These are phyloP conservation scores for Axilococcus clingmanii DNA, from an alignment of 139 green algal genomes.

Conservation along the genomic window DNA sequence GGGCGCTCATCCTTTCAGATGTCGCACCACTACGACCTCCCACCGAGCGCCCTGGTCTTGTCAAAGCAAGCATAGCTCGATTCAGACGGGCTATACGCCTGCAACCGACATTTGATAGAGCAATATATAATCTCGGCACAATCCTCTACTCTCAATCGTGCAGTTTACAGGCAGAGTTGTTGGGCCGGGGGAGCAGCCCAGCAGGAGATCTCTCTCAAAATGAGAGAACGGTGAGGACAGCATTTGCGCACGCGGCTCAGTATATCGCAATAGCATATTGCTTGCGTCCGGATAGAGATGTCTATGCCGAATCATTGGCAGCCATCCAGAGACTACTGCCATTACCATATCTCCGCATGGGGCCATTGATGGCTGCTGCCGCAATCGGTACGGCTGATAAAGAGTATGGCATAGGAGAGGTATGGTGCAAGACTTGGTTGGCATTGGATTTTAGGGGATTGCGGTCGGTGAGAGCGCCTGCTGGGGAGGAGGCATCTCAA, in stretches of 20 bases:
- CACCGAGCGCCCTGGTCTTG: not conserved
- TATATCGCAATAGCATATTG: slow-evolving; percentile 7
- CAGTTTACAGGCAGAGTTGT: not conserved
- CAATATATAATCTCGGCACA: too few species aligned
- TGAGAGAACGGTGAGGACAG: not conserved
- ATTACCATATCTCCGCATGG: slow-evolving; percentile 1
- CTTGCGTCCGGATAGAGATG: slow-evolving; percentile 13
- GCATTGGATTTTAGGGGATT: not conserved
- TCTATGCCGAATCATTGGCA: not conserved
- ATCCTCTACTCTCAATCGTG: slow-evolving; percentile 5
- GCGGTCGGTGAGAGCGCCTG: not conserved
- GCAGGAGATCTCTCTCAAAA: not conserved
- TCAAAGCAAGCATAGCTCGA: not conserved
- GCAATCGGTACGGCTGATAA: not conserved
- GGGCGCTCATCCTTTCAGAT: slow-evolving; percentile 69
- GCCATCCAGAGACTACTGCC: slow-evolving; percentile 2
- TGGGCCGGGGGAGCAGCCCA: not conserved
- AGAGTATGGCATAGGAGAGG: not conserved
- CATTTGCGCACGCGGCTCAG: slow-evolving; percentile 1
- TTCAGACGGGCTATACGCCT: slow-evolving; percentile 8
- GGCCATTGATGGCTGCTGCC: too few species aligned
- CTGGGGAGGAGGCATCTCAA: not conserved
- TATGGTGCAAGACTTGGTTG: not conserved
- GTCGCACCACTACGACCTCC: slow-evolving; percentile 12
- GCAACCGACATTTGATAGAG: too few species aligned